A percentile compares a stretch with the other conserved stretches of the same genome.
These are phyloP conservation scores for Fraxinus cuspidata DNA, from an alignment of 257 asterid genomes.

Conservation along the genomic window DNA sequence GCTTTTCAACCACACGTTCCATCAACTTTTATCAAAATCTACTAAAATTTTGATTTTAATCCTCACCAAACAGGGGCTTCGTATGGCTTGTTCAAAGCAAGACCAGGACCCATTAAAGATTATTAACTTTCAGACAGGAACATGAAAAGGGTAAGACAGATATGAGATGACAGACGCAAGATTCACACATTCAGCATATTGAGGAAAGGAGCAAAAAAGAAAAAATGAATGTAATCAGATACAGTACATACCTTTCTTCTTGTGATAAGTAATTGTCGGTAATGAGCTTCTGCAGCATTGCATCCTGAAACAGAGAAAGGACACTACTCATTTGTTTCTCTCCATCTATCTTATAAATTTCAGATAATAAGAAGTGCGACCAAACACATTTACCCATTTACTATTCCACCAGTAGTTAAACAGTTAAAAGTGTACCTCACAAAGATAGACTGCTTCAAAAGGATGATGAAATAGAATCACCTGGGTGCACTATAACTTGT, in stretches of 20 bases:
- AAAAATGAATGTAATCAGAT: constrained; percentile 7
- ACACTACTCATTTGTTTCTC: constrained; percentile 18
- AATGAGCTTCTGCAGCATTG: constrained; percentile 86
- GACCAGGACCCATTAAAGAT: neutral
- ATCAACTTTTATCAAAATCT: no score
- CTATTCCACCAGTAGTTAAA: neutral
- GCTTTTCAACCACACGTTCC: no score
- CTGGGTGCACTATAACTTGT: neutral
- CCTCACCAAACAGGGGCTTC: neutral
- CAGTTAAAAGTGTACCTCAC: neutral
- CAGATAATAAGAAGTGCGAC: neutral
- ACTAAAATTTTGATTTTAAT: no score
- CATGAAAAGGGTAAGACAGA: neutral
- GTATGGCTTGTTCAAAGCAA: neutral
- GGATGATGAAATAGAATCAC: neutral
- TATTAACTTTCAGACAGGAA: neutral
- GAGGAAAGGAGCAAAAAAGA: neutral
- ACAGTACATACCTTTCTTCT: constrained; percentile 79
- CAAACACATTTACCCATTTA: neutral
- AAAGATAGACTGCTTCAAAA: neutral
- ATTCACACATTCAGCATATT: constrained; percentile 17
- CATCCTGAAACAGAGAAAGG: constrained; percentile 61
- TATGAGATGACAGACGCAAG: neutral
- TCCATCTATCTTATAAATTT: neutral
- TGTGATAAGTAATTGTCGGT: constrained; percentile 64